Evolutionary conservation across 164 flowering plant genomes (phyloP).

Genomic region (Umbilicus rupestris): DNA sequence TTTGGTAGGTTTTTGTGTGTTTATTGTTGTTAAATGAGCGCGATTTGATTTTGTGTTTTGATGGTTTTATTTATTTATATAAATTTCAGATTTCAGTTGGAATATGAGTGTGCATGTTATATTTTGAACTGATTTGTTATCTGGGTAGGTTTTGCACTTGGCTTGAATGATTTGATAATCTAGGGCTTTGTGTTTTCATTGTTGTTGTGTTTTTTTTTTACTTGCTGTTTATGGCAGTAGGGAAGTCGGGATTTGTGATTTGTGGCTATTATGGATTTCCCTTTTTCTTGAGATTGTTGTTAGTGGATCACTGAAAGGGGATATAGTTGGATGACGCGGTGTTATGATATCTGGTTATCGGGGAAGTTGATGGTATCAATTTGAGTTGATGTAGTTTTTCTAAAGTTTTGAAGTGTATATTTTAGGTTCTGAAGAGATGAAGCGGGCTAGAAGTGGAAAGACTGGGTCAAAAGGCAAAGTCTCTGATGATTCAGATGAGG

Average conservation of each 20-base stretch:
- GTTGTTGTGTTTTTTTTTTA: background rate
- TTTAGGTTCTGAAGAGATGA: slow-evolving; percentile 11
- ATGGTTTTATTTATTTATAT: too few species aligned
- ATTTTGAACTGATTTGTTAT: background rate
- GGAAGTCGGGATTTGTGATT: background rate
- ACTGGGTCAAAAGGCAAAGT: slow-evolving; percentile 21
- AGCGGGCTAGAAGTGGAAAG: slow-evolving; percentile 35
- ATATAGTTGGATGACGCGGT: too few species aligned
- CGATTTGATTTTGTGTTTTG: background rate
- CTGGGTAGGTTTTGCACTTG: background rate
- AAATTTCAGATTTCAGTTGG: background rate
- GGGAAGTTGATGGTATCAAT: too few species aligned
- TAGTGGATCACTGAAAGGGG: too few species aligned
- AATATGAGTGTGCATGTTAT: background rate
- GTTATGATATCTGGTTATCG: too few species aligned
- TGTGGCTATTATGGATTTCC: too few species aligned
- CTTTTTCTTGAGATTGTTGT: too few species aligned
- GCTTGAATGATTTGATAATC: background rate
- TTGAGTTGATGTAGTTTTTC: background rate
- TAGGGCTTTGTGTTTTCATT: background rate
- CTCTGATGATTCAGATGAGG: slow-evolving; percentile 90
- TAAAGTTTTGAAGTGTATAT: background rate
- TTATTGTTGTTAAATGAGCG: background rate
- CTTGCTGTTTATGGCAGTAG: background rate
- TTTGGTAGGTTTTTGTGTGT: background rate